These are phyloP conservation scores for Sugiyamaella sp. DNA, from an alignment of 1,139 yeast genomes.

Conservation along the genomic window DNA sequence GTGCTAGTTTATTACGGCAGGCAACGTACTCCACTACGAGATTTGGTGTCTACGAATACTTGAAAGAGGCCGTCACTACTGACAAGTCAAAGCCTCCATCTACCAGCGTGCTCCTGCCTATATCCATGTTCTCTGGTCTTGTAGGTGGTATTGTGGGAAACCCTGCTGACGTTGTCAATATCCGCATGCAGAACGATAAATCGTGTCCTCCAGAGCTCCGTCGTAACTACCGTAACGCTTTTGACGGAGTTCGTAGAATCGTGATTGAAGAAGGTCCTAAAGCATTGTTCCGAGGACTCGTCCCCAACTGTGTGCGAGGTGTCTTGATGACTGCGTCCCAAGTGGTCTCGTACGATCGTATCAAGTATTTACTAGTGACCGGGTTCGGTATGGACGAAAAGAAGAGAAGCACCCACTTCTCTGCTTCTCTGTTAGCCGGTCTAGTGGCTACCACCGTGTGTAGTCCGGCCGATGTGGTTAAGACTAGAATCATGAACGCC, in stretches of 20 bases:
- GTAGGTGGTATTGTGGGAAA: constrained; percentile 85
- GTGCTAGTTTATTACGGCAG: constrained; percentile 81
- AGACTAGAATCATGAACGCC: constrained; percentile 80
- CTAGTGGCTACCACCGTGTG: constrained; percentile 88
- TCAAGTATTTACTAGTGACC: constrained; percentile 63
- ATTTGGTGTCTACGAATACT: constrained; percentile 78
- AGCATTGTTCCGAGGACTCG: constrained; percentile 73
- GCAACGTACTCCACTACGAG: constrained; percentile 87
- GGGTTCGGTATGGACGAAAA: constrained; percentile 57
- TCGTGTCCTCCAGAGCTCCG: constrained; percentile 65
- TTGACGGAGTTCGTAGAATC: constrained; percentile 71
- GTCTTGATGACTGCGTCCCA: constrained; percentile 90
- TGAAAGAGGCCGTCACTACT: constrained; percentile 55
- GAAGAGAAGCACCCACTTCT: constrained; percentile 71
- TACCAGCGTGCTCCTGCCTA: constrained; percentile 59
- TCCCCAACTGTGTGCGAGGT: constrained; percentile 79
- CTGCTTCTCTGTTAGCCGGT: constrained; percentile 78
- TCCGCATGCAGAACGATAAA: constrained; percentile 89
- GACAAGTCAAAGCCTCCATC: constrained; percentile 44
- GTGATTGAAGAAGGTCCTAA: constrained; percentile 59
- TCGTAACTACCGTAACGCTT: constrained; percentile 75
- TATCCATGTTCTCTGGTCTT: constrained; percentile 84
- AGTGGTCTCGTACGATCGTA: constrained; percentile 83
- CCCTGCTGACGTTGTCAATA: constrained; percentile 85
- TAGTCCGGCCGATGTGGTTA: constrained; percentile 90